Evolutionary conservation across 257 asterid species (phyloP).

Genomic region (Nicotiana tabacum): DNA sequence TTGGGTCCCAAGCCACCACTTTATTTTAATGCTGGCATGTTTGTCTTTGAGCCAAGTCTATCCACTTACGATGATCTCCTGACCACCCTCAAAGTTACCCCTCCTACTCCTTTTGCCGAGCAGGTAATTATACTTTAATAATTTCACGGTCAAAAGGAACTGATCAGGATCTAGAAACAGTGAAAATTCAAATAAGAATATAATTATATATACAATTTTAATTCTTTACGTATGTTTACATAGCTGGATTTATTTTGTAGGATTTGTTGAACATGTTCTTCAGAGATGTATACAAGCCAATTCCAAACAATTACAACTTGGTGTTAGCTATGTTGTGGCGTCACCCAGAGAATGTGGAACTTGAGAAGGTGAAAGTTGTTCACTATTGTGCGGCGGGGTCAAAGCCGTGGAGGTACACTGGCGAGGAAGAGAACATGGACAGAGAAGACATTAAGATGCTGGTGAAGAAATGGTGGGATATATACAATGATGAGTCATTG

Average conservation of each 20-base stretch:
- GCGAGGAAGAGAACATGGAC: slow-evolving; percentile 2
- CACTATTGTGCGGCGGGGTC: slow-evolving; percentile 12
- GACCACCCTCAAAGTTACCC: background rate
- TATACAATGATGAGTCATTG: background rate
- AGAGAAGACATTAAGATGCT: slow-evolving; percentile 8
- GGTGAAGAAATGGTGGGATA: slow-evolving; percentile 6
- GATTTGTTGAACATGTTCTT: slow-evolving; percentile 14
- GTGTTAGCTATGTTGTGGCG: slow-evolving; percentile 11
- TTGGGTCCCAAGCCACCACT: slow-evolving; percentile 13
- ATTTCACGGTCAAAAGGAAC: too few species aligned
- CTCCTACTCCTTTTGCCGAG: slow-evolving; percentile 17
- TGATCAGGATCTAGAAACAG: too few species aligned
- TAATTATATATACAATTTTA: too few species aligned
- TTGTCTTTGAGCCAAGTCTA: slow-evolving; percentile 13
- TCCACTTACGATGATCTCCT: slow-evolving; percentile 10
- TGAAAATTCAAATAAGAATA: too few species aligned
- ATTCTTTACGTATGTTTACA: too few species aligned
- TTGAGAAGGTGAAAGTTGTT: slow-evolving; percentile 2
- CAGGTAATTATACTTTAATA: background rate
- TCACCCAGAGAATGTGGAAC: slow-evolving; percentile 9
- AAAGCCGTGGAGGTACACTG: slow-evolving; percentile 9
- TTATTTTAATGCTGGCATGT: slow-evolving; percentile 20
- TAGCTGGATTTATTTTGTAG: background rate
- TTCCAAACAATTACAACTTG: slow-evolving; percentile 9
- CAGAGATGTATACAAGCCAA: slow-evolving; percentile 10